Percentiles rank a stretch among this genome's conserved stretches.
Evolutionary conservation across 2,329 filamentous ascomycete genomes (phyloP).

Genomic region (Colletotrichum sp.): DNA sequence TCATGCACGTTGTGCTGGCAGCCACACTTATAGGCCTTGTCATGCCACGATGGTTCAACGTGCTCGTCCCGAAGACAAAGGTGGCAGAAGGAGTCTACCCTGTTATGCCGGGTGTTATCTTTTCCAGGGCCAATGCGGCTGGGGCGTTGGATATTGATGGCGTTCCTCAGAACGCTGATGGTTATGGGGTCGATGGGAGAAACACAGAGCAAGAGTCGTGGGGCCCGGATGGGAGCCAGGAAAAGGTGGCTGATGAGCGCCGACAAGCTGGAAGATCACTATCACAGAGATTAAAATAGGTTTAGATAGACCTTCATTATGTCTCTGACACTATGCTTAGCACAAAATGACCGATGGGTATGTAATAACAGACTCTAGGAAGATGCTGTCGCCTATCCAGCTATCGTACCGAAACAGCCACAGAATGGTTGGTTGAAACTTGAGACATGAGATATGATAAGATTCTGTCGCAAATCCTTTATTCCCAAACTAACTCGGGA

Average conservation of each 20-base stretch:
- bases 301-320: not conserved
- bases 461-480: no score
- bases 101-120: not conserved
- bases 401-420: no score
- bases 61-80: conserved; percentile 11
- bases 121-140: conserved; percentile 6
- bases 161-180: not conserved
- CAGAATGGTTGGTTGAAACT: accelerated
- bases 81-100: not conserved
- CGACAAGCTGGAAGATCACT: not conserved
- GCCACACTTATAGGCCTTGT: conserved; percentile 15
- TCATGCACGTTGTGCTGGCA: conserved; percentile 17
- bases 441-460: no score
- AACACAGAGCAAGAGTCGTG: not conserved
- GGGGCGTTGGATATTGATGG: not conserved
- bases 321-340: no score
- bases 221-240: not conserved
- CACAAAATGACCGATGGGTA: no score
- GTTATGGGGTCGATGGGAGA: not conserved
- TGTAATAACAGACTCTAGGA: no score
- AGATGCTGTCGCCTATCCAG: no score
- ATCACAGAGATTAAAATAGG: not conserved
- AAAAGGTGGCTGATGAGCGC: not conserved
- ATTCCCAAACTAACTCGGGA: no score
- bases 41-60: conserved; percentile 22